Base-by-base conservation (phyloP, 345 rosid species). In the Euphorbia pulcherrima region DNA sequence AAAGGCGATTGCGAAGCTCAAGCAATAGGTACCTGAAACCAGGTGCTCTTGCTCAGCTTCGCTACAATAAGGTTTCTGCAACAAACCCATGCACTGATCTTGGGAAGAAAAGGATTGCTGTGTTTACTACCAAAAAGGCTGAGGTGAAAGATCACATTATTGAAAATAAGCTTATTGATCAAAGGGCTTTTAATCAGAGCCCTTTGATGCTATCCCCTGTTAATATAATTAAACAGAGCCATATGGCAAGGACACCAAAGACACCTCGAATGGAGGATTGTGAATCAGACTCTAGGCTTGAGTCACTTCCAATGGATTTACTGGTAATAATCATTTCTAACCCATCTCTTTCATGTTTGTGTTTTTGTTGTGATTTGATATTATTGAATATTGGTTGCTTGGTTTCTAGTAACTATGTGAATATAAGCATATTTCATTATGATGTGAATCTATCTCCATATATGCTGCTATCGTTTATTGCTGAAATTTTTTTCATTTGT, bases 241-340 rank as follows among this genome's bases (percentile, higher is more conserved):
- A 20, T 69, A 55, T 78, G 27, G 78, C 72, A 71, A 79, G 85
- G 80, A 88, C 98, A 7, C 98, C 98, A 0, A 87, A 81, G 77
- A 93, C 96, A 12, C 97, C 97, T 5, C 83, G 78, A 18, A 64
- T 67, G 67, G 87, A 80, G 23, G 80, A 78, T 35, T 77, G 77
- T 26, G 75, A 79, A 16, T 87, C 87, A 2, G 97, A 87, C 37
- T 90, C 98, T 39, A 74, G 81, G 73, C 83, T 93, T 0, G 97
- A 93, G 67, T 82, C 89, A 74, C 97, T 93, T 62, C 96, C 94
- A 50, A 84, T 87, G 86, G 98, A 90, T 71, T 59, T 93, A 65
- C 77, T 93, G 97, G 98, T 92, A 86, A 62, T 33, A 17, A 40
- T 67, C 9, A 26, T 44, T 68, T 57, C 56, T 57, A 2, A 33